phyloP scores from a whole-genome alignment of 1,284 basidiomycete species.

The Wallemia hederae region DNA sequence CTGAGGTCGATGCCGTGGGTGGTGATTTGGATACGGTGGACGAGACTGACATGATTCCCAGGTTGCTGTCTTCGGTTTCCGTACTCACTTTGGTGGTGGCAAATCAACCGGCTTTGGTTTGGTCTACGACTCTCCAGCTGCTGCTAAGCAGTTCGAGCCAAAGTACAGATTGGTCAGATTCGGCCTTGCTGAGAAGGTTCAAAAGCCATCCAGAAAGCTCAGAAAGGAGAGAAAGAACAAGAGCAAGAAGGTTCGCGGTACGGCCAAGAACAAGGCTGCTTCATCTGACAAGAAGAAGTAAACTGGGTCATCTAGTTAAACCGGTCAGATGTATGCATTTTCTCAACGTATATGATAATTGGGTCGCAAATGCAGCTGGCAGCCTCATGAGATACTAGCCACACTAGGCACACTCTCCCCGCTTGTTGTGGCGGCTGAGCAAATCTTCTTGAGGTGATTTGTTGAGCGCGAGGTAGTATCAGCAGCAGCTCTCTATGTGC shows the following conservation, averaged over 20 bases:
- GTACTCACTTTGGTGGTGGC: slow-evolving; percentile 92
- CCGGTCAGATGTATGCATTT: background rate
- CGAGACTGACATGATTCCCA: too few species aligned
- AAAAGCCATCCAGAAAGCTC: slow-evolving; percentile 83
- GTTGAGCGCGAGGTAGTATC: too few species aligned
- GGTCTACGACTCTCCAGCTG: slow-evolving; percentile 87
- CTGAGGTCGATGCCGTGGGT: slow-evolving; percentile 26
- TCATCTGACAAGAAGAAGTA: slow-evolving; percentile 22
- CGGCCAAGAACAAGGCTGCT: slow-evolving; percentile 71
- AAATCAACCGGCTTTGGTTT: slow-evolving; percentile 87
- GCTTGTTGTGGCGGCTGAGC: too few species aligned
- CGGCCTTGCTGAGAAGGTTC: slow-evolving; percentile 54
- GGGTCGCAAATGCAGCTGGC: background rate
- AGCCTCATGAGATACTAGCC: too few species aligned
- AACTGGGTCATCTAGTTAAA: background rate
- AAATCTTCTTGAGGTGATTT: too few species aligned
- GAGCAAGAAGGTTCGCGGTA: slow-evolving; percentile 87
- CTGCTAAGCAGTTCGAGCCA: slow-evolving; percentile 91
- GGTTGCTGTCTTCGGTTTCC: background rate
- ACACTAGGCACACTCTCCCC: too few species aligned
- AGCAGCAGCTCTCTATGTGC: too few species aligned
- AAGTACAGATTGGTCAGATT: slow-evolving; percentile 81
- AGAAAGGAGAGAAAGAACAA: slow-evolving; percentile 99
- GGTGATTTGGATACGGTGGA: too few species aligned
- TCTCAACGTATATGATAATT: background rate